A percentile compares a stretch with the other conserved stretches of the same genome.
These are phyloP conservation scores for Diplodia corticola DNA, from an alignment of 2,329 filamentous ascomycete species.

Conservation along the genomic window DNA sequence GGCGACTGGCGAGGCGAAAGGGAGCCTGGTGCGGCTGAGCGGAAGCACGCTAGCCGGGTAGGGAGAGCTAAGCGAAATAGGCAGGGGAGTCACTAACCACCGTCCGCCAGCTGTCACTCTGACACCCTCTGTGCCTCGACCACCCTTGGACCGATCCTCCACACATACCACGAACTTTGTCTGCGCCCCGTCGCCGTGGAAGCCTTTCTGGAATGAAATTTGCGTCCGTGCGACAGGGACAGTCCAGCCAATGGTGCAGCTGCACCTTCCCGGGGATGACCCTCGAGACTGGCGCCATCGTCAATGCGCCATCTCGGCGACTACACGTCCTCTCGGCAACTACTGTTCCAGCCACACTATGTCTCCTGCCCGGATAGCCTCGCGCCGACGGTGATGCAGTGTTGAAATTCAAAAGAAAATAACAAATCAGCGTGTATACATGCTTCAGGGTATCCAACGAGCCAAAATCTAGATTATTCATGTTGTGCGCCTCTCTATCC, in stretches of 20 bases:
- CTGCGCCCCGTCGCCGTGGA: neutral
- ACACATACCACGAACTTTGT: neutral
- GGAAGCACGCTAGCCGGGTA: neutral
- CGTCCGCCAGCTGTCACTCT: neutral
- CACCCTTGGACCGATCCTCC: neutral
- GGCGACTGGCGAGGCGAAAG: neutral
- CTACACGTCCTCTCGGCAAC: neutral
- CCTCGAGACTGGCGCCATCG: neutral
- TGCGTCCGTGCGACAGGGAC: neutral
- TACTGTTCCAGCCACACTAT: neutral
- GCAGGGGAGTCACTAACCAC: neutral
- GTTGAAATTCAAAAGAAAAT: neutral
- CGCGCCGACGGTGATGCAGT: neutral
- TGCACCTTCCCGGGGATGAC: neutral
- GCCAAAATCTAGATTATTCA: neutral
- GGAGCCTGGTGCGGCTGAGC: neutral
- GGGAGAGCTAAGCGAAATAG: slow-evolving; percentile 2
- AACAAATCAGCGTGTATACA: neutral
- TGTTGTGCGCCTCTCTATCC: neutral
- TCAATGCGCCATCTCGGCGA: slow-evolving; percentile 6
- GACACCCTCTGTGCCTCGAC: slow-evolving; percentile 12
- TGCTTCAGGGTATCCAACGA: neutral
- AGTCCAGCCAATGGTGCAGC: slow-evolving; percentile 5
- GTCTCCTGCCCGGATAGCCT: neutral
- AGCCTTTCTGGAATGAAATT: neutral